Evolutionary conservation across 495 filamentous ascomycete species (phyloP).

Genomic region (Aspergillus homomorphus): DNA sequence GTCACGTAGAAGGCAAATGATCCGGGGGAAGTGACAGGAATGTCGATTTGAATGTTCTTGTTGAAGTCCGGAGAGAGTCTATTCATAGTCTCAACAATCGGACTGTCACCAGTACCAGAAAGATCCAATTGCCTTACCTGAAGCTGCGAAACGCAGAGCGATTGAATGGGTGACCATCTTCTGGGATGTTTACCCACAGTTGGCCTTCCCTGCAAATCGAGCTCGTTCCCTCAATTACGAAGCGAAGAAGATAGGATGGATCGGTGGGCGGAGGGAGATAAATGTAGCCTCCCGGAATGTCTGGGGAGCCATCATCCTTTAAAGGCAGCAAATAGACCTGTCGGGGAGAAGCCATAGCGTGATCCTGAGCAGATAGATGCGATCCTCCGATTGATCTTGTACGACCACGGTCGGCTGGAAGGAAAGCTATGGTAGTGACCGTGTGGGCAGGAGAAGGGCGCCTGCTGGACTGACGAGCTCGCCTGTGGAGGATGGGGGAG

Average conservation of each 20-base stretch:
- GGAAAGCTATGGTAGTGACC: background rate
- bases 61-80: constrained; percentile 93
- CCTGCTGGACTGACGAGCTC: background rate
- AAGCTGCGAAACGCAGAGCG: constrained; percentile 78
- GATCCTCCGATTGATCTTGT: background rate
- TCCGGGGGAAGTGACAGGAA: constrained; percentile 79
- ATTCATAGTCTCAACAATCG: constrained; percentile 25
- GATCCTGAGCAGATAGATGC: background rate
- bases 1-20: constrained; percentile 96
- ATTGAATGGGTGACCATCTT: constrained; percentile 66
- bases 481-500: background rate
- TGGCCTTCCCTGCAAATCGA: constrained; percentile 92
- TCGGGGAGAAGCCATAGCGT: constrained; percentile 30
- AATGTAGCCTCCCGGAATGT: constrained; percentile 85
- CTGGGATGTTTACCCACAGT: constrained; percentile 93
- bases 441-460: background rate
- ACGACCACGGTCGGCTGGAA: background rate
- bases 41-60: constrained; percentile 79
- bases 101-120: background rate
- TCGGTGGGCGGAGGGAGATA: constrained; percentile 76
- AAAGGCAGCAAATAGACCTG: constrained; percentile 83
- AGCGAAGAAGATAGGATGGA: constrained; percentile 74
- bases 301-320: constrained; percentile 87
- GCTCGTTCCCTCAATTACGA: constrained; percentile 92
- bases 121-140: constrained; percentile 55